A percentile compares a stretch with the other conserved stretches of the same genome.
Conservation (phyloP, 192 early-diverging fungal genomes). For the Chytriomyces sp. region DNA sequence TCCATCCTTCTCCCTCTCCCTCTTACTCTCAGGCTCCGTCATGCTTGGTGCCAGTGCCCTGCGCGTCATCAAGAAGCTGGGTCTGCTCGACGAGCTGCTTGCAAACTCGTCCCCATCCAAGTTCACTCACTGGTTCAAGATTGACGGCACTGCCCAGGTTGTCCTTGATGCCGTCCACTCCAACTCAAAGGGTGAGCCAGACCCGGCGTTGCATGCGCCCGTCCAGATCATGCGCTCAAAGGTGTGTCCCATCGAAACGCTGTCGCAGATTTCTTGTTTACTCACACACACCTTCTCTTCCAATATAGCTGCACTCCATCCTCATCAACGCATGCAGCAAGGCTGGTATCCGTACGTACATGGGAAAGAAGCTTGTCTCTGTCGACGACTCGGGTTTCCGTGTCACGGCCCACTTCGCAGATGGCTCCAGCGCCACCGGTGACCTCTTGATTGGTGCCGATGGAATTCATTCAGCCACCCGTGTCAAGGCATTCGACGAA, state of each 20-base stretch:
- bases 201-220: background rate
- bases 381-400: background rate
- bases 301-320: background rate
- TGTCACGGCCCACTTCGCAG: conserved; percentile 14
- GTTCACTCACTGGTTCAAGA: background rate
- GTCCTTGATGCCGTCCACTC: background rate
- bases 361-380: background rate
- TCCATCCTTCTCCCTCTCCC: too few relatives aligned
- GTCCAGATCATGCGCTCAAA: conserved; percentile 19
- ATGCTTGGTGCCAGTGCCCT: conserved; percentile 28
- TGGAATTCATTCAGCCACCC: conserved; percentile 16
- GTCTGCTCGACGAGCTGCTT: conserved; percentile 24
- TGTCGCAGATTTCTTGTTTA: background rate
- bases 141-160: background rate
- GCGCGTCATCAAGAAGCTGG: conserved; percentile 21
- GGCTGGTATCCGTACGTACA: background rate
- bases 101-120: background rate
- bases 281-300: background rate
- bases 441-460: conserved; percentile 32
- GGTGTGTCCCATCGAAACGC: background rate
- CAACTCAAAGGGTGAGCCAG: background rate
- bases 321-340: background rate
- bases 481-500: conserved; percentile 39
- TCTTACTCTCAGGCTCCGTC: conserved; percentile 16
- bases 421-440: background rate